These are phyloP conservation scores for Neoboletus subvelutipes DNA, from an alignment of 768 basidiomycete genomes.

Conservation along the genomic window DNA sequence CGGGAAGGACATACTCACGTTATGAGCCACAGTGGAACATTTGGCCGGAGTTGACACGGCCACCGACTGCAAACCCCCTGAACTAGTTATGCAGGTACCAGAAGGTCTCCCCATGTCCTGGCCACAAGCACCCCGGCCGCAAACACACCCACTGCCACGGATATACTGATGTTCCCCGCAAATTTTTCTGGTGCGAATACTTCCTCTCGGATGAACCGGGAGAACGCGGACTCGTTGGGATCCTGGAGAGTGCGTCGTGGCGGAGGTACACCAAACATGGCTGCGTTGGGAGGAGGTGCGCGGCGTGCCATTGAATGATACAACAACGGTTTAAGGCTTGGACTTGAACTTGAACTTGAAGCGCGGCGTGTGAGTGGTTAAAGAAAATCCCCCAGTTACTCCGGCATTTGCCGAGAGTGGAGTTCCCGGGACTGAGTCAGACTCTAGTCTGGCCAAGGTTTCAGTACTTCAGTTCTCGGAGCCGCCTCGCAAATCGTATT, in stretches of 20 bases:
- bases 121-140: slow-evolving; percentile 67
- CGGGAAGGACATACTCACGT: neutral
- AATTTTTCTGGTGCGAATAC: slow-evolving; percentile 72
- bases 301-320: slow-evolving; percentile 64
- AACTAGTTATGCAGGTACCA: slow-evolving; percentile 57
- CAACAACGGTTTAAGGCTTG: neutral
- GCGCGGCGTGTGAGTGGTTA: neutral
- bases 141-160: slow-evolving; percentile 66
- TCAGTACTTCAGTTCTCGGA: neutral
- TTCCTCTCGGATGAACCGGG: slow-evolving; percentile 56
- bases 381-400: neutral
- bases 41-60: neutral
- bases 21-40: neutral
- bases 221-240: slow-evolving; percentile 63
- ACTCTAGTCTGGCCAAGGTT: neutral
- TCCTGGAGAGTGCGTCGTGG: slow-evolving; percentile 46
- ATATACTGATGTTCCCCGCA: slow-evolving; percentile 69
- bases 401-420: slow-evolving; percentile 19
- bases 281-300: slow-evolving; percentile 52
- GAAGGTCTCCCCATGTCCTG: slow-evolving; percentile 75
- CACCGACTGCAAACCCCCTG: neutral
- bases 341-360: neutral
- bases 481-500: neutral
- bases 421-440: slow-evolving; percentile 8
- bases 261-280: slow-evolving; percentile 47